Base-by-base conservation (phyloP, 192 early-diverging fungal species). In the Gamsiella multidivaricata region DNA sequence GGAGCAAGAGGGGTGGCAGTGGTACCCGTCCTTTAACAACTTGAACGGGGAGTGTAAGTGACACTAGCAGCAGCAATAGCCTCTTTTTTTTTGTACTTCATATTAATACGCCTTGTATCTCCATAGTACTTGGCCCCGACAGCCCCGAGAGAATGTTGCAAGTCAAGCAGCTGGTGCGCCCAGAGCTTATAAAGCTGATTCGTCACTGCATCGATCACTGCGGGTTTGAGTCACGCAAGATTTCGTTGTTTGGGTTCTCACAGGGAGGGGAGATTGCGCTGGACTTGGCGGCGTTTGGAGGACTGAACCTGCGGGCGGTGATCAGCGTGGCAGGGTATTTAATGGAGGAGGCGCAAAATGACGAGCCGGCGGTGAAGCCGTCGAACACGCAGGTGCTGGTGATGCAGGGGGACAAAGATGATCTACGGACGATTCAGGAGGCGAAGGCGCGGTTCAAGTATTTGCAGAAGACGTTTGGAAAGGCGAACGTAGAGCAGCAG, bases 191-290 rank as follows among this genome's bases (percentile, higher is more conserved):
- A 18, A 61, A 65, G 18, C 80, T 94, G 18, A 22, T 92, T 2
- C 28, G 81, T 9, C 74, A 86, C 32, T 59, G 81, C 42, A 69
- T 87, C 8, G 50, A 81, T 11, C 41, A 80, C 10, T 84, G 83
- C 55, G 69, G 79, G n/a, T 89, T 83, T 63, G 50, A 58, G 0
- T 56, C 81, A 6, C 54, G 57, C 34, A 70, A 81, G 23, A 84
- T 93, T 31, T 84, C 88, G 42, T 54, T 94, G 3, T 87, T 94
- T 78, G 93, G 93, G 4, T 94, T 93, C 70, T 86, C 89, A 12
- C 91, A 94, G 45, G 93, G 93, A 36, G 93, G 83, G 3, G 73
- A 82, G 5, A 83, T 87, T 17, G 91, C 91, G 31, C 54, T 94
- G 52, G 90, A 93, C 69, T 15, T 89, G 28, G 89, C 82, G 0